Evolutionary conservation across 2,329 filamentous ascomycete species (phyloP), one percentile per base, ranked within the genome.

Genomic region (Fusarium fujikuroi): DNA sequence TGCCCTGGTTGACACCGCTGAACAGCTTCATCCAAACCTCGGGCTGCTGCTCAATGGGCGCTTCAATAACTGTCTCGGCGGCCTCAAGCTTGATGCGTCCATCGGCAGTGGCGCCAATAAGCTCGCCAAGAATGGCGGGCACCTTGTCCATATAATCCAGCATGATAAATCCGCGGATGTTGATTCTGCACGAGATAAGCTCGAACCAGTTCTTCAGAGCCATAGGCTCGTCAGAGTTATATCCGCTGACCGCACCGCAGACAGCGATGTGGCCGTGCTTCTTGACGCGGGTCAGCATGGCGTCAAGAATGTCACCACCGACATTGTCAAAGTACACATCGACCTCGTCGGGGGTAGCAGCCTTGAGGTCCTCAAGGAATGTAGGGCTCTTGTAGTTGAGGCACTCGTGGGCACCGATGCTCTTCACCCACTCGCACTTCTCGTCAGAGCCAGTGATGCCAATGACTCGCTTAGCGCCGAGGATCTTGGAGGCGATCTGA

Each of bases 281-380:
- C 76, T 79, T 79, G 56, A 79, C 75, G 32, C 77, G 76, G 5
- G 77, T 77, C 53, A 79, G 60, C 76, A 79, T 78, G 34, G 69
- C 72, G 28, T 79, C 77, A 3, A 79, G 66, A 14, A 79, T 71
- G 6, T 64, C 36, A n/a, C 77, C 77, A 21, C 77, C 77, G 25
- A 79, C 77, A 36, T 79, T 79, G 70, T 79, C 77, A 49, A 79
- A 79, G 67, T 78, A 79, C 7, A 79, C 71, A 44, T 79, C 77
- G 8, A 79, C 77, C 54, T 79, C 77, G 9, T 78, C 63, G 2
- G 77, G 77, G 1, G 77, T 79, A 36, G 58, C 77, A 5, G 64
- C 68, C 63, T 77, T 78, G 46, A 79, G 72, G 2, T 79, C 77
- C 63, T 77, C 70, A 3, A 67, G 36, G 56, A 79, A 79, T 30